Percentiles rank a stretch among this genome's conserved stretches.
Evolutionary conservation across 2,329 filamentous ascomycete genomes (phyloP).

Genomic region (Aspergillus persii): DNA sequence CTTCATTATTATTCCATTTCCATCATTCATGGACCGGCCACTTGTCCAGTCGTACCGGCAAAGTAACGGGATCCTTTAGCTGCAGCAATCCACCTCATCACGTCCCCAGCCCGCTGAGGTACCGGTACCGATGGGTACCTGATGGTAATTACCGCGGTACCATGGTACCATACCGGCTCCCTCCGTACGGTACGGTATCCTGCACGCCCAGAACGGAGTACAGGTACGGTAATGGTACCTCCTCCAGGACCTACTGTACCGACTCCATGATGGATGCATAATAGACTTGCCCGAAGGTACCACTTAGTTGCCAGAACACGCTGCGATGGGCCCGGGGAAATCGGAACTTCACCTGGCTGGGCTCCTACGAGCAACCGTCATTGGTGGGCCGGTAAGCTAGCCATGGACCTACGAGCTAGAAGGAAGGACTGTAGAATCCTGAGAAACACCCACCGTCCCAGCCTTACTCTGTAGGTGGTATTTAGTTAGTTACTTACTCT

Average conservation of each 20-base stretch:
- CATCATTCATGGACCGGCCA: not conserved
- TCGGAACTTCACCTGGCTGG: constrained; percentile 8
- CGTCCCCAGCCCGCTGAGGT: not conserved
- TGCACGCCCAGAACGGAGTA: not conserved
- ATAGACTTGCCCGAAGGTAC: constrained; percentile 1
- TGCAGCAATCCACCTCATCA: constrained; percentile 1
- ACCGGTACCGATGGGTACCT: not conserved
- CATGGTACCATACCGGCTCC: not conserved
- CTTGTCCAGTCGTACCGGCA: not conserved
- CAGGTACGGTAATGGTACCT: too few relatives aligned
- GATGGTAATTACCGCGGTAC: too few relatives aligned
- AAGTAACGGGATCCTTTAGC: not conserved
- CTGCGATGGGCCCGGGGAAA: constrained; percentile 13
- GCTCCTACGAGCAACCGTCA: not conserved
- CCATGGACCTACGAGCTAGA: not conserved
- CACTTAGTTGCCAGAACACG: not conserved
- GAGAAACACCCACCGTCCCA: not conserved
- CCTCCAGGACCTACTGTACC: too few relatives aligned
- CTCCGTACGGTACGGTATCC: not conserved
- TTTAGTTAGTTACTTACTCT: too few relatives aligned
- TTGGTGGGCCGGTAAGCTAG: not conserved
- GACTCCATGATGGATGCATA: not conserved
- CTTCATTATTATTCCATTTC: too few relatives aligned
- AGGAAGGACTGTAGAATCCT: not conserved
- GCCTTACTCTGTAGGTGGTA: not conserved